Base-by-base conservation (phyloP, 2,329 filamentous ascomycete species). In the Colletotrichum tanaceti region DNA sequence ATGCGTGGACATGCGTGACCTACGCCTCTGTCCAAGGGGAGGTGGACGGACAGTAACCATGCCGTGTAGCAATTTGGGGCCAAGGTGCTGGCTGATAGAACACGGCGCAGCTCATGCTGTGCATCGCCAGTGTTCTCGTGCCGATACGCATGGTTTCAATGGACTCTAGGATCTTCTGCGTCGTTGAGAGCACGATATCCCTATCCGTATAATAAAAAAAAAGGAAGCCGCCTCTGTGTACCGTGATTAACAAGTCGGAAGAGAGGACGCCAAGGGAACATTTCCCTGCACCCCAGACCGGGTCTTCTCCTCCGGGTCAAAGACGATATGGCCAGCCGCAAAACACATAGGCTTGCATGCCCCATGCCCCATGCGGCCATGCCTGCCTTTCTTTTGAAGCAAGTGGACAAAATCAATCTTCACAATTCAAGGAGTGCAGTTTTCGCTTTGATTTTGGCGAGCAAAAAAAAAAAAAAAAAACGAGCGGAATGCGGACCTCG, bases 211-310 rank as follows among this genome's bases (percentile, higher is more conserved):
- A n/a, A n/a, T n/a, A n/a, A 13, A 6, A 4, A 2, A 24, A 2
- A 22, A 18, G 9, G 20, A 20, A 20, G 20, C 5, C 9, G 6
- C 49, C 18, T 41, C 41, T 32, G 5, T 14, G 35, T 41, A 13
- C n/a, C 24, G 41, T 24, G 49, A 16, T 20, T 7, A 18, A 52
- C n/a, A 44, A 35, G 7, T 35, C 32, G 32, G 10, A 35, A 32
- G 9, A 41, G 18, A 68, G 65, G 65, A 54, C 58, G 53, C 60
- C 14, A 65, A 47, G 65, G 53, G 54, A 53, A 54, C 47, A 35
- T 43, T 54, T 46, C 59, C 32, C 53, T 65, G 61, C 65, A 65
- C 46, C 47, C 65, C 55, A 24, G 61, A 60, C 61, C 43, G 47
- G 61, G 47, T 49, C 14, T 38, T 38, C 18, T 50, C 52, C 58